Conservation (phyloP, 1,139 yeast species). For the Chernovozyma aurita region DNA sequence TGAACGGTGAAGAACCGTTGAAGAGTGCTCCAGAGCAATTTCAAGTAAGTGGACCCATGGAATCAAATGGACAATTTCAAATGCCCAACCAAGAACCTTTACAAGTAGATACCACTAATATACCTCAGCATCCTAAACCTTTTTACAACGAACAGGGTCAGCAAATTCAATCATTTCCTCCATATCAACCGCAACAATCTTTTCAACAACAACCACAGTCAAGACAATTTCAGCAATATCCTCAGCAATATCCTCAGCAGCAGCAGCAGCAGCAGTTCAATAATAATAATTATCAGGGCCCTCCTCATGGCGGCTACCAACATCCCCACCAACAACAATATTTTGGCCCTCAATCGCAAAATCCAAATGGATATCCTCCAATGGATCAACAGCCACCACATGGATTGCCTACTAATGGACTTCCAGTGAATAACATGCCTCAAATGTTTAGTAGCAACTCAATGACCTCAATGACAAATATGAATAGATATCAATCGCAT, state of each 20-base stretch:
- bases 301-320: constrained; percentile 2
- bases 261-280: constrained; percentile 5
- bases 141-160: constrained; percentile 6
- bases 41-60: neutral
- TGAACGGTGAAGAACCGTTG: neutral
- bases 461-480: constrained; percentile 1
- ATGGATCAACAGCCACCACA: constrained; percentile 33
- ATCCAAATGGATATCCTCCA: constrained; percentile 11
- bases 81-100: neutral
- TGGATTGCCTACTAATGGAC: constrained; percentile 33
- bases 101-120: constrained; percentile 3
- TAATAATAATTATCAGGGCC: constrained; percentile 9
- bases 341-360: constrained; percentile 9
- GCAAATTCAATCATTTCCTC: constrained; percentile 3
- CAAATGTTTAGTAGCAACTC: constrained; percentile 17
- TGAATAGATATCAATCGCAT: constrained; percentile 13
- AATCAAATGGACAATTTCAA: neutral
- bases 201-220: neutral
- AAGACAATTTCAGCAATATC: constrained; percentile 6
- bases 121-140: constrained; percentile 1
- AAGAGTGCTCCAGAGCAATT: neutral
- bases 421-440: constrained; percentile 27
- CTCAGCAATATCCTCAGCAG: constrained; percentile 1
- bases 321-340: constrained; percentile 13
- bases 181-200: constrained; percentile 9